Conservation (phyloP, 768 basidiomycete species). For the Krasilnikovozyma curviuscula region DNA sequence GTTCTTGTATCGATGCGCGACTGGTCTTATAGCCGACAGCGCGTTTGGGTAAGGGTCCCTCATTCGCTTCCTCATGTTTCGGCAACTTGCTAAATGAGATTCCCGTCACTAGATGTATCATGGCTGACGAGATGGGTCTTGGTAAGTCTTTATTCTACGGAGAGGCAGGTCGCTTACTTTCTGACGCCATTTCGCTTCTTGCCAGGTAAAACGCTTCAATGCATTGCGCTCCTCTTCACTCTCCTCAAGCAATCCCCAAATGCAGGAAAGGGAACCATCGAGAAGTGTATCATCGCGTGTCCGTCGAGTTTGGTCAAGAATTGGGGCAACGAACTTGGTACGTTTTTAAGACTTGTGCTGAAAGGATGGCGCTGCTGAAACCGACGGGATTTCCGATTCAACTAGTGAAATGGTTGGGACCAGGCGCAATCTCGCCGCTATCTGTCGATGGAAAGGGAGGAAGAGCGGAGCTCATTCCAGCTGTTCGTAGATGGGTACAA, state of each 20-base stretch:
- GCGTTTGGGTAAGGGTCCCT: conserved; percentile 33
- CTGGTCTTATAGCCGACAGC: conserved; percentile 76
- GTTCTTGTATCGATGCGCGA: conserved; percentile 91
- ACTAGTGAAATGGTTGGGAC: conserved; percentile 91
- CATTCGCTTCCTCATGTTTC: too few species aligned
- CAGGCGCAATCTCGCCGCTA: conserved; percentile 50
- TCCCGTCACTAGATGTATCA: conserved; percentile 60
- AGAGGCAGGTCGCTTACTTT: neutral
- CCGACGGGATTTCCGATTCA: neutral
- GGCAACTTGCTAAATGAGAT: too few species aligned
- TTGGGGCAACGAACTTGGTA: conserved; percentile 92
- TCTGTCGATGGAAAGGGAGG: conserved; percentile 84
- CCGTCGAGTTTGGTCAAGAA: conserved; percentile 93
- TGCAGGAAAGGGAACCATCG: conserved; percentile 66
- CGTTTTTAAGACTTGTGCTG: conserved; percentile 14
- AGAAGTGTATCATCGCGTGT: conserved; percentile 94
- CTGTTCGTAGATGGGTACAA: conserved; percentile 72
- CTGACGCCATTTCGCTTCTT: neutral
- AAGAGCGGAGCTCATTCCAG: conserved; percentile 56
- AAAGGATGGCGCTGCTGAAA: neutral
- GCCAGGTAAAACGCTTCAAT: conserved; percentile 71
- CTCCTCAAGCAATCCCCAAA: conserved; percentile 84
- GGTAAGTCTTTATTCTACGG: conserved; percentile 28
- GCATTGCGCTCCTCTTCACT: conserved; percentile 89
- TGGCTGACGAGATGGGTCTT: conserved; percentile 99